Conservation (phyloP, 495 filamentous ascomycete species). For the Elasticomyces elasticus region DNA sequence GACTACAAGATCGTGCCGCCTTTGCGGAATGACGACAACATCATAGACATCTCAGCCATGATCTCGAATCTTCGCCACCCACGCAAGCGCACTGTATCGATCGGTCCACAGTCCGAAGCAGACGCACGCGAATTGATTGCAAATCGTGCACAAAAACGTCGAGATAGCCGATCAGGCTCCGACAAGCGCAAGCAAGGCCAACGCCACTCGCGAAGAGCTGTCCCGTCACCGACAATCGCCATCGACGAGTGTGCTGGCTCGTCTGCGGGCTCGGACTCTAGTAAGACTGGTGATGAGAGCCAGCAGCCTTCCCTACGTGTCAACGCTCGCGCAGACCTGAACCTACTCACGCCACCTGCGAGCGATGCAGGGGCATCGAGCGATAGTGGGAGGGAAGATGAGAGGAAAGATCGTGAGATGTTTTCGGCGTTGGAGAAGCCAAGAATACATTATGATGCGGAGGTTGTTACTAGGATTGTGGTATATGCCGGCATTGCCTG, state of each 20-base stretch:
- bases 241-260: neutral
- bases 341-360: conserved; percentile 32
- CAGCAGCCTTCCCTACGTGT: conserved; percentile 2
- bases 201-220: neutral
- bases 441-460: conserved; percentile 89
- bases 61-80: conserved; percentile 72
- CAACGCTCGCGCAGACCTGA: neutral
- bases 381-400: conserved; percentile 42
- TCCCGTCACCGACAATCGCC: neutral
- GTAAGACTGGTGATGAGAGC: too few relatives aligned
- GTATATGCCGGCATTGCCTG: conserved; percentile 85
- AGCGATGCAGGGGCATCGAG: conserved; percentile 24
- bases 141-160: conserved; percentile 71
- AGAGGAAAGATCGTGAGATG: conserved; percentile 63
- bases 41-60: conserved; percentile 73
- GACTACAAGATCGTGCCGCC: conserved; percentile 80
- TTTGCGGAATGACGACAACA: conserved; percentile 68
- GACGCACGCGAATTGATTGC: conserved; percentile 94
- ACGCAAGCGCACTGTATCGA: conserved; percentile 67
- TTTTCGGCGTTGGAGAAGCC: conserved; percentile 78
- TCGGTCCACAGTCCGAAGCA: conserved; percentile 89
- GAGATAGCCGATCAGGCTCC: conserved; percentile 51
- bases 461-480: conserved; percentile 91
- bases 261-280: neutral
- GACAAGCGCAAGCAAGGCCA: conserved; percentile 1